Percentiles rank a stretch among this genome's conserved stretches.
These are phyloP conservation scores for Polygonum aviculare DNA, from an alignment of 148 eudicot species.

Conservation along the genomic window DNA sequence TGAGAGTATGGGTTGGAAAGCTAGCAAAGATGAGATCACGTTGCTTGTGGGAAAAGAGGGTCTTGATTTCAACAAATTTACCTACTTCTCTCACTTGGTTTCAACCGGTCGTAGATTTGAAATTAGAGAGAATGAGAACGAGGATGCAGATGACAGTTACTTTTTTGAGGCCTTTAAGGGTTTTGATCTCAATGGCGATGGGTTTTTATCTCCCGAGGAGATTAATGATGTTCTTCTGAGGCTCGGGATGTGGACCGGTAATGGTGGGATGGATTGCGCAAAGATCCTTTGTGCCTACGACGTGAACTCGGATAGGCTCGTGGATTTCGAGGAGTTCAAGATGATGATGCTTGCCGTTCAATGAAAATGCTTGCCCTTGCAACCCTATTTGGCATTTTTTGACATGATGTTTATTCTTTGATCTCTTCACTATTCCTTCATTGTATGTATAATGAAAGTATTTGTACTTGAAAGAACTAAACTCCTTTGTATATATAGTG, in stretches of 20 bases:
- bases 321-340: slow-evolving; percentile 74
- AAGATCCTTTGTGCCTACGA: slow-evolving; percentile 45
- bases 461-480: neutral
- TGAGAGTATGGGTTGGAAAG: slow-evolving; percentile 21
- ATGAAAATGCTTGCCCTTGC: neutral
- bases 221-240: slow-evolving; percentile 41
- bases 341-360: slow-evolving; percentile 49
- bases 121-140: slow-evolving; percentile 2
- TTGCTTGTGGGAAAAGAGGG: slow-evolving; percentile 29
- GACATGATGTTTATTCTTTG: neutral
- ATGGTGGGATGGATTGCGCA: slow-evolving; percentile 30
- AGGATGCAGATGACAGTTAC: slow-evolving; percentile 22
- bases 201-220: slow-evolving; percentile 53
- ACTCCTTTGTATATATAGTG: neutral
- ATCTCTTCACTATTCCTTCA: neutral
- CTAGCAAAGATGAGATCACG: slow-evolving; percentile 27
- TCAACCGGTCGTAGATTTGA: neutral
- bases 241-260: slow-evolving; percentile 48
- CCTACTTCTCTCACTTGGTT: slow-evolving; percentile 24
- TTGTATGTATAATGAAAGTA: neutral
- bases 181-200: slow-evolving; percentile 66
- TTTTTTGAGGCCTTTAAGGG: slow-evolving; percentile 51
- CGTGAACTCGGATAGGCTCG: slow-evolving; percentile 52
- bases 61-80: slow-evolving; percentile 30
- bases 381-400: neutral